Evolutionary conservation across 1,284 basidiomycete species (phyloP), one percentile per base, ranked within the genome.

Genomic region (Phlebopus sp.): DNA sequence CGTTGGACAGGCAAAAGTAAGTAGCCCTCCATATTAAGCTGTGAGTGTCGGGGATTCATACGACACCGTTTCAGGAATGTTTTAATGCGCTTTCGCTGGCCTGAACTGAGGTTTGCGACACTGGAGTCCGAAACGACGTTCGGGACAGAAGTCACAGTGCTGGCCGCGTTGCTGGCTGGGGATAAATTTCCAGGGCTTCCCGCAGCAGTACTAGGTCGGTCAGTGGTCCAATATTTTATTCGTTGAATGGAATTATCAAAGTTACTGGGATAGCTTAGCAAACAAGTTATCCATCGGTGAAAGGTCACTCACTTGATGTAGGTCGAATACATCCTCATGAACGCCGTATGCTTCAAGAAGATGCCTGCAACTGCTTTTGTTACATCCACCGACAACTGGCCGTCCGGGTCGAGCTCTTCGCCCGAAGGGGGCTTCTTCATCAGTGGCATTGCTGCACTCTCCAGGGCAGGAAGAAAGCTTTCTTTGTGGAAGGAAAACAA

Each of bases 281-380:
- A 55, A 52, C 30, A 41, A 41, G 11, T 32, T 4, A 36, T 10
- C 36, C 17, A 48, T 45, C 44, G 27, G 18, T 29, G 11, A 34
- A 30, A 50, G 40, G 46, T 38, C 23, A 76, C 89, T 64, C 64
- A 92, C 89, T 95, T 97, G 76, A 96, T 96, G 67, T 96, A 97
- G 34, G 88, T 90, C 41, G 92, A 94, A 69, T 97, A 97, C 86
- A 97, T 93, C 71, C 79, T 92, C 90, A 97, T 92, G 74, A 96
- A 96, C 7, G 93, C 92, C 34, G 92, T 91, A 67, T 97, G 93
- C 42, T 85, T 89, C 52, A 88, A 74, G 69, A 99, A 99, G 35
- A 91, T 93, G 52, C 87, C 82, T 6, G 92, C 95, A 30, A 99
- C 86, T 23, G 82, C 79, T 53, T 83, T 89, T 0, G 92, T 92